Evolutionary conservation across 306 rosid genomes (phyloP).

Genomic region (Rosa lucieae): DNA sequence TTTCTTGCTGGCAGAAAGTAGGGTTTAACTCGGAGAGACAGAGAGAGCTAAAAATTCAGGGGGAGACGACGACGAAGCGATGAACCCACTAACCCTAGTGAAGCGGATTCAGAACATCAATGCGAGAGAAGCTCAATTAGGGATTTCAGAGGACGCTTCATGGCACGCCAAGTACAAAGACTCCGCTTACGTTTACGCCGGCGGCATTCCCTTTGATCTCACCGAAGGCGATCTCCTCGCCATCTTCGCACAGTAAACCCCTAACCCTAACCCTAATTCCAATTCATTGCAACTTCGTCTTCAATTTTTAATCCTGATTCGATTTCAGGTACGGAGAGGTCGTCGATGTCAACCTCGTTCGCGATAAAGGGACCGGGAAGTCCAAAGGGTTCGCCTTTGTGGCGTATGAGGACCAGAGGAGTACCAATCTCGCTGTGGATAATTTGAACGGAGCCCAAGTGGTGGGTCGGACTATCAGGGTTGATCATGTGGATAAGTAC

Average conservation of each 20-base stretch:
- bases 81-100: conserved; percentile 90
- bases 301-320: background rate
- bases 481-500: conserved; percentile 79
- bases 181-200: conserved; percentile 79
- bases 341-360: conserved; percentile 86
- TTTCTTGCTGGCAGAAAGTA: background rate
- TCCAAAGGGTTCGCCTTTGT: conserved; percentile 89
- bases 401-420: conserved; percentile 91
- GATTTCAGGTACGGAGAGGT: conserved; percentile 70
- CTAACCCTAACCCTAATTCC: background rate
- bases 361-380: conserved; percentile 88
- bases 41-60: background rate
- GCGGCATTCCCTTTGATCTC: conserved; percentile 88
- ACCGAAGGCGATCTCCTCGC: conserved; percentile 96
- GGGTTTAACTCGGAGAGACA: conserved; percentile 1
- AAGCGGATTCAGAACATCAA: conserved; percentile 83
- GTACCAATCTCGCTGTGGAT: conserved; percentile 91
- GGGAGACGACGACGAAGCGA: conserved; percentile 14
- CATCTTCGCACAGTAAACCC: conserved; percentile 76
- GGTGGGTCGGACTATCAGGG: conserved; percentile 76
- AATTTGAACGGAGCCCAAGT: conserved; percentile 88
- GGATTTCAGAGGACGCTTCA: conserved; percentile 77
- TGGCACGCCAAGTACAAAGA: conserved; percentile 90
- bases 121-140: conserved; percentile 69
- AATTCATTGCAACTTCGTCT: background rate